Conservation (phyloP, 2,329 filamentous ascomycete species). For the Helminthosporium solani region DNA sequence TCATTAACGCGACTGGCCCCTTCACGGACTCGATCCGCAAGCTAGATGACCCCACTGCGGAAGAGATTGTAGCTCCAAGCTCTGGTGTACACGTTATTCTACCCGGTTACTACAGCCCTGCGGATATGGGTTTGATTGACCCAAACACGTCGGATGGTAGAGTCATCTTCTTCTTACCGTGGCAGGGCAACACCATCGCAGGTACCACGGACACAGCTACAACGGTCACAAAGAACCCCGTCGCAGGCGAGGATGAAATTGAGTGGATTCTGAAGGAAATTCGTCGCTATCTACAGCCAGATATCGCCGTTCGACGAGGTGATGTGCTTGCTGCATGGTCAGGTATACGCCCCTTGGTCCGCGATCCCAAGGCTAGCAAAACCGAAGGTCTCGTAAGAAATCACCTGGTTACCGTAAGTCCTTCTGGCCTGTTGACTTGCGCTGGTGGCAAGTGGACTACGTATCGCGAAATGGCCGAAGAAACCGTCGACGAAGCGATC, state of each 20-base stretch:
- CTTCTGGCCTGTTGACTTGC: slow-evolving; percentile 77
- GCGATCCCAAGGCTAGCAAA: slow-evolving; percentile 81
- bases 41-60: slow-evolving; percentile 71
- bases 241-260: slow-evolving; percentile 81
- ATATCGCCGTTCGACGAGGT: slow-evolving; percentile 79
- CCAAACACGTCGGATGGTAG: slow-evolving; percentile 83
- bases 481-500: slow-evolving; percentile 80
- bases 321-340: slow-evolving; percentile 92
- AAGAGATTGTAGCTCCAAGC: slow-evolving; percentile 80
- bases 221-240: slow-evolving; percentile 68
- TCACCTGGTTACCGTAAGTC: slow-evolving; percentile 77
- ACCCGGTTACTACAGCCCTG: slow-evolving; percentile 81
- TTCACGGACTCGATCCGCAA: slow-evolving; percentile 85
- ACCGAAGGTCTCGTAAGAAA: slow-evolving; percentile 87
- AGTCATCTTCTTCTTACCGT: slow-evolving; percentile 90
- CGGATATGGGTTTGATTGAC: slow-evolving; percentile 85
- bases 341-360: slow-evolving; percentile 81
- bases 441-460: slow-evolving; percentile 93
- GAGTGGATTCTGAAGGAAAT: slow-evolving; percentile 86
- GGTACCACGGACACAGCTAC: slow-evolving; percentile 83
- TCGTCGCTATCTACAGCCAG: slow-evolving; percentile 75
- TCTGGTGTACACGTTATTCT: slow-evolving; percentile 85
- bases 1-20: slow-evolving; percentile 86
- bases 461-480: slow-evolving; percentile 90
- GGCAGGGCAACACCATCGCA: slow-evolving; percentile 90